A percentile compares a stretch with the other conserved stretches of the same genome.
Conservation (phyloP, 1,284 basidiomycete genomes). For the Caloboletus firmus region DNA sequence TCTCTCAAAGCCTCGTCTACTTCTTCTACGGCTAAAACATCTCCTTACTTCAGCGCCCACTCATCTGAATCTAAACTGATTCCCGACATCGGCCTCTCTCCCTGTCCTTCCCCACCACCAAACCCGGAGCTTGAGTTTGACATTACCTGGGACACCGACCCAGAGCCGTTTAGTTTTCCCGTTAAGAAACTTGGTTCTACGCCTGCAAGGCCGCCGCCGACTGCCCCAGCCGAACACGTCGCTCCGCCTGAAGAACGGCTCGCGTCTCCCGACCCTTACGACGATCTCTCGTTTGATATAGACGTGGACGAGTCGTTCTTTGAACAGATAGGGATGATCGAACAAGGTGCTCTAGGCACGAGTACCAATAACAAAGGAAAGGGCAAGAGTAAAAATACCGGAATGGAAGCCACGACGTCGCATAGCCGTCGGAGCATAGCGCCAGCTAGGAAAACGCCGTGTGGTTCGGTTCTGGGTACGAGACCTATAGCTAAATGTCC, state of each 20-base stretch:
- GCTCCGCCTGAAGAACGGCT: background rate
- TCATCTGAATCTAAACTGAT: constrained; percentile 5
- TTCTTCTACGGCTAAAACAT: constrained; percentile 8
- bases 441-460: constrained; percentile 1
- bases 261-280: constrained; percentile 23
- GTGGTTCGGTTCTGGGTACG: constrained; percentile 21
- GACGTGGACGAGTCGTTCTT: constrained; percentile 31
- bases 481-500: constrained; percentile 10
- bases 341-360: constrained; percentile 23
- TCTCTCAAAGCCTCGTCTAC: constrained; percentile 7
- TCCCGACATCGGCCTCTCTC: constrained; percentile 33
- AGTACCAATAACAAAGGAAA: constrained; percentile 13
- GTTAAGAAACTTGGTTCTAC: background rate
- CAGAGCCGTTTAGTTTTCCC: background rate
- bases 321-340: constrained; percentile 35
- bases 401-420: background rate
- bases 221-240: background rate
- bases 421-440: constrained; percentile 2
- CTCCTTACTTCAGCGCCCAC: constrained; percentile 24
- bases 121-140: constrained; percentile 7
- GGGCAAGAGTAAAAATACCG: constrained; percentile 18
- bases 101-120: constrained; percentile 7
- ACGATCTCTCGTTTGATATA: constrained; percentile 32
- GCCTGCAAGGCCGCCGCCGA: background rate
- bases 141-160: constrained; percentile 14